Conservation (phyloP, 2,329 filamentous ascomycete species). For the Venturia aucupariae region DNA sequence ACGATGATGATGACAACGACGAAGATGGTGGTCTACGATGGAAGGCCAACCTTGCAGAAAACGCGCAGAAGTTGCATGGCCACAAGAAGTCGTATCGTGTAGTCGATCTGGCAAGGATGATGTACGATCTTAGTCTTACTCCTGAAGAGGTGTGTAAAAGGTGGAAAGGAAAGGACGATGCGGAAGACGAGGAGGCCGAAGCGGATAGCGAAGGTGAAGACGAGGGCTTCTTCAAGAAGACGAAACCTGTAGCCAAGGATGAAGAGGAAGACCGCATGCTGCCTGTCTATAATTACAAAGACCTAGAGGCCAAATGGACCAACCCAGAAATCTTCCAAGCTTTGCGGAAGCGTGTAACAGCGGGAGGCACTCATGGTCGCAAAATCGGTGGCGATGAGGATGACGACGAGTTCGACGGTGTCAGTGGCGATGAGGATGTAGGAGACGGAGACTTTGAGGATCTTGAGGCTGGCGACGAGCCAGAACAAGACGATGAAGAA, state of each 20-base stretch:
- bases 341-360: conserved; percentile 67
- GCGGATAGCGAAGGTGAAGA: conserved; percentile 53
- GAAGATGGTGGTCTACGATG: conserved; percentile 66
- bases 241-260: conserved; percentile 37
- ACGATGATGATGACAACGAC: conserved; percentile 55
- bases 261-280: conserved; percentile 65
- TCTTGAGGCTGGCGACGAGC: conserved; percentile 55
- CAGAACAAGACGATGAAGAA: conserved; percentile 32
- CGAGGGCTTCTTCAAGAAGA: conserved; percentile 56
- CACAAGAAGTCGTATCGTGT: conserved; percentile 66
- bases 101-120: conserved; percentile 71
- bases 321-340: conserved; percentile 66
- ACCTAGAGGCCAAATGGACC: conserved; percentile 78
- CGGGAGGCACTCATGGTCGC: conserved; percentile 48
- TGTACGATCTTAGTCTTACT: conserved; percentile 77
- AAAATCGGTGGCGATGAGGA: conserved; percentile 41
- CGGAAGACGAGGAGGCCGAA: conserved; percentile 43
- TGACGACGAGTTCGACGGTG: conserved; percentile 45
- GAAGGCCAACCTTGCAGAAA: conserved; percentile 79
- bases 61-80: conserved; percentile 62
- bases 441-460: conserved; percentile 80
- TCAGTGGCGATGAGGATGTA: conserved; percentile 54
- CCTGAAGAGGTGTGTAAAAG: conserved; percentile 65
- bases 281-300: conserved; percentile 69
- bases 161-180: conserved; percentile 63